These are phyloP conservation scores for Pythium dissotocum DNA, from an alignment of 352 stramenopile genomes.

Conservation along the genomic window DNA sequence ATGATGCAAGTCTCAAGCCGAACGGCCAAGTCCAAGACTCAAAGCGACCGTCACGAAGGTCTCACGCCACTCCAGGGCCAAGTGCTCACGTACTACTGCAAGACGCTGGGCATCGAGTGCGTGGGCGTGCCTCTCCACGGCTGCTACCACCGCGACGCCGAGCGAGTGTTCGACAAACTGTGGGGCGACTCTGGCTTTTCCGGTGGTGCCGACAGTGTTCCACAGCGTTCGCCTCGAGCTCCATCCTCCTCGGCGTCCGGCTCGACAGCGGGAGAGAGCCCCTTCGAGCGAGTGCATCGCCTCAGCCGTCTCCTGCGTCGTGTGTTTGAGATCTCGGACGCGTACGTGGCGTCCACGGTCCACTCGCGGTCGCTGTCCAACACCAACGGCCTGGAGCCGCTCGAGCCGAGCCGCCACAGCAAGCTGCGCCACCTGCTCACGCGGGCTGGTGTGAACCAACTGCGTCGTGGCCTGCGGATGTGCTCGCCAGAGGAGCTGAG, in stretches of 20 bases:
- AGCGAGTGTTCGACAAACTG: constrained; percentile 85
- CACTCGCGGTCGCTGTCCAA: constrained; percentile 48
- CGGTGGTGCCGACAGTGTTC: constrained; percentile 22
- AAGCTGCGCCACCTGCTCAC: constrained; percentile 66
- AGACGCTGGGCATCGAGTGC: constrained; percentile 72
- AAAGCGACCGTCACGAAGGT: constrained; percentile 29
- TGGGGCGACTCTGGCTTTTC: constrained; percentile 52
- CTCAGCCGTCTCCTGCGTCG: constrained; percentile 68
- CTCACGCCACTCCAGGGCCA: constrained; percentile 68
- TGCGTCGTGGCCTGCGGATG: constrained; percentile 67
- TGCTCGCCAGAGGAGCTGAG: constrained; percentile 63
- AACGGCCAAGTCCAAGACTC: constrained; percentile 24
- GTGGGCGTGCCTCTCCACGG: constrained; percentile 66
- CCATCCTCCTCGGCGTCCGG: constrained; percentile 18
- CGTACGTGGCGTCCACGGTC: constrained; percentile 78
- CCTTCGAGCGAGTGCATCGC: constrained; percentile 61
- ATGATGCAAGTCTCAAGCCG: constrained; percentile 23
- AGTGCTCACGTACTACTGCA: constrained; percentile 81
- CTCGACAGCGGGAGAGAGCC: constrained; percentile 29
- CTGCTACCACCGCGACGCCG: constrained; percentile 78
- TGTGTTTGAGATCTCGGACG: constrained; percentile 86
- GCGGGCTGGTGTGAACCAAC: constrained; percentile 56
- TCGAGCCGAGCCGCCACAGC: constrained; percentile 62
- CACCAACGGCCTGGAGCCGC: constrained; percentile 44
- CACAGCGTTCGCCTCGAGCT: constrained; percentile 22